Conservation (phyloP, 139 green algal genomes). For the Chlorella sp. region DNA sequence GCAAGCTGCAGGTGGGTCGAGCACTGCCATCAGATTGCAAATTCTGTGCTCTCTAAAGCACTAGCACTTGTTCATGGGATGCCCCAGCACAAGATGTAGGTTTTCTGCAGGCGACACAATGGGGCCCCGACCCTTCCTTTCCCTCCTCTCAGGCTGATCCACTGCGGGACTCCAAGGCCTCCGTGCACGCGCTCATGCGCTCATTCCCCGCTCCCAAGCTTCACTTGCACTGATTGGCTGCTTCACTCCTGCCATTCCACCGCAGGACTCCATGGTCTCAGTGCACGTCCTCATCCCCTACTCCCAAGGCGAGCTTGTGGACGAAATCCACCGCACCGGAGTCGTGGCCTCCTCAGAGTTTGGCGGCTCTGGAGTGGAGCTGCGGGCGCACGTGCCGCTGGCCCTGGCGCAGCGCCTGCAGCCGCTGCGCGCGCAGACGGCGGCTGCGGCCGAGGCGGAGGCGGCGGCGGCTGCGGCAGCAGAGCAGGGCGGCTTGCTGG, state of each 20-base stretch:
- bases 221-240: too few relatives aligned
- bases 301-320: conserved; percentile 44
- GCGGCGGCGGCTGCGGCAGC: background rate
- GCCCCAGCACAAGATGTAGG: too few relatives aligned
- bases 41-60: too few relatives aligned
- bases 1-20: conserved; percentile 46
- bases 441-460: conserved; percentile 3
- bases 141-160: too few relatives aligned
- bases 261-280: conserved; percentile 37
- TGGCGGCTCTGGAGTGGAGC: conserved; percentile 31
- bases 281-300: conserved; percentile 57
- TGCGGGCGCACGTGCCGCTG: conserved; percentile 51
- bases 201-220: too few relatives aligned
- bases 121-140: too few relatives aligned
- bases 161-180: too few relatives aligned
- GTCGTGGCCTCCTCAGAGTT: conserved; percentile 47
- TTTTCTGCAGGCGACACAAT: too few relatives aligned
- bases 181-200: too few relatives aligned
- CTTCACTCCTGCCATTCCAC: too few relatives aligned
- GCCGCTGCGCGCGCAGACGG: conserved; percentile 8
- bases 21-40: too few relatives aligned
- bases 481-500: background rate
- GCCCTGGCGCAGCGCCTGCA: conserved; percentile 36
- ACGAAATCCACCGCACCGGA: conserved; percentile 45
- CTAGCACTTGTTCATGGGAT: too few relatives aligned